Evolutionary conservation across 768 basidiomycete species (phyloP).

Genomic region (Tylopilus intermedius): DNA sequence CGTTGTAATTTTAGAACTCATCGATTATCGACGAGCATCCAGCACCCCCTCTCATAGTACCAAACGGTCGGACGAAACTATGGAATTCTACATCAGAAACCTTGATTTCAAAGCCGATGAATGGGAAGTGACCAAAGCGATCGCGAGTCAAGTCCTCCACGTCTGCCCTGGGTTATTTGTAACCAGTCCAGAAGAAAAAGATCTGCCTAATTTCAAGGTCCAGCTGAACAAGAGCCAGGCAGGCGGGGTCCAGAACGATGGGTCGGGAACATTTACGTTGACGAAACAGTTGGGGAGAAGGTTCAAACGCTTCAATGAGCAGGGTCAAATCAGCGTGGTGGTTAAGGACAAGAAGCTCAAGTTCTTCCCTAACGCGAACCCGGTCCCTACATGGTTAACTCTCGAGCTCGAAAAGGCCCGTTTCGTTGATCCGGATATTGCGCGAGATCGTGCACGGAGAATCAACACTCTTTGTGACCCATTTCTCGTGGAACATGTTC

Average conservation of each 20-base stretch:
- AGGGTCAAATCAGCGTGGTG: slow-evolving; percentile 35
- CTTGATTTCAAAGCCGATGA: slow-evolving; percentile 38
- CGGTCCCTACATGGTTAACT: slow-evolving; percentile 13
- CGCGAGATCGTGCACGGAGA: slow-evolving; percentile 44
- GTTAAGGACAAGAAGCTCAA: slow-evolving; percentile 39
- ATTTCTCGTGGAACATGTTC: slow-evolving; percentile 56
- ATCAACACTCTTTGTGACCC: slow-evolving; percentile 40
- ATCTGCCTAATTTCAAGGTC: slow-evolving; percentile 57
- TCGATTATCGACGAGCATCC: background rate
- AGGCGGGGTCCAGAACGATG: slow-evolving; percentile 55
- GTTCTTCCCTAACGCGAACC: slow-evolving; percentile 15
- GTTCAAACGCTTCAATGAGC: slow-evolving; percentile 42
- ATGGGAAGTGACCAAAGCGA: slow-evolving; percentile 53
- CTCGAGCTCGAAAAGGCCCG: slow-evolving; percentile 49
- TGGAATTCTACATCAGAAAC: slow-evolving; percentile 36
- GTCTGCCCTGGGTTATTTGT: slow-evolving; percentile 27
- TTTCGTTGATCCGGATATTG: slow-evolving; percentile 51
- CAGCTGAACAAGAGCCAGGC: slow-evolving; percentile 43
- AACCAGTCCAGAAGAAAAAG: slow-evolving; percentile 12
- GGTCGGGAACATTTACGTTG: slow-evolving; percentile 37
- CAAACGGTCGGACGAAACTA: slow-evolving; percentile 7
- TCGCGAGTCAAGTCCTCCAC: slow-evolving; percentile 53
- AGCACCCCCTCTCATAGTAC: background rate
- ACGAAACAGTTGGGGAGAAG: slow-evolving; percentile 34
- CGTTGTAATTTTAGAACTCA: background rate